These are phyloP conservation scores for Aspergillus incahuasiensis DNA, from an alignment of 495 filamentous ascomycete genomes.

Conservation along the genomic window DNA sequence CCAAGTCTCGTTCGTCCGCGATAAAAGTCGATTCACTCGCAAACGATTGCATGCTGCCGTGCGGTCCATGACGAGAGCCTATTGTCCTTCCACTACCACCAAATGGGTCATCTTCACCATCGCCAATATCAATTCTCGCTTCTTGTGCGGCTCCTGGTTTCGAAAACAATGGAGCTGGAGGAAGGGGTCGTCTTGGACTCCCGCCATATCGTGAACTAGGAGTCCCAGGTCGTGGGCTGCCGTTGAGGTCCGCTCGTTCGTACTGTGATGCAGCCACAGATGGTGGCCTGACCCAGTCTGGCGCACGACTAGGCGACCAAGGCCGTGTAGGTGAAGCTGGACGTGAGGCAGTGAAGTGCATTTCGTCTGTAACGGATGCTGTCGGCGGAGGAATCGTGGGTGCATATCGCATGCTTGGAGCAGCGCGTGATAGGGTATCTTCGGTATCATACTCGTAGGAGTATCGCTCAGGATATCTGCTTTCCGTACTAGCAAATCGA, in stretches of 20 bases:
- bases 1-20: constrained; percentile 50
- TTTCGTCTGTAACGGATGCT: constrained; percentile 38
- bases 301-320: constrained; percentile 67
- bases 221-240: constrained; percentile 83
- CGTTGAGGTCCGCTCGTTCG: constrained; percentile 84
- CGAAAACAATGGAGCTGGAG: constrained; percentile 82
- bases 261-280: constrained; percentile 59
- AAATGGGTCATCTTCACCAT: constrained; percentile 78
- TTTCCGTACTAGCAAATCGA: constrained; percentile 22
- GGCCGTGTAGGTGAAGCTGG: constrained; percentile 59
- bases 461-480: constrained; percentile 23
- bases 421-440: constrained; percentile 42
- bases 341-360: constrained; percentile 43
- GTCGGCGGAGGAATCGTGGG: constrained; percentile 54
- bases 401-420: constrained; percentile 51
- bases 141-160: constrained; percentile 34
- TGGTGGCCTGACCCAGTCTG: constrained; percentile 66
- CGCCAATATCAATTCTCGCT: constrained; percentile 45
- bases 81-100: constrained; percentile 55
- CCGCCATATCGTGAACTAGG: constrained; percentile 82
- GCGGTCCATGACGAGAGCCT: constrained; percentile 28
- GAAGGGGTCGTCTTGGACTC: constrained; percentile 81
- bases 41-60: constrained; percentile 55
- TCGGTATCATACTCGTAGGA: constrained; percentile 29
- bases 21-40: constrained; percentile 60